These are phyloP conservation scores for Sarocladiaceae sp. DNA, from an alignment of 2,329 filamentous ascomycete species.

Conservation along the genomic window DNA sequence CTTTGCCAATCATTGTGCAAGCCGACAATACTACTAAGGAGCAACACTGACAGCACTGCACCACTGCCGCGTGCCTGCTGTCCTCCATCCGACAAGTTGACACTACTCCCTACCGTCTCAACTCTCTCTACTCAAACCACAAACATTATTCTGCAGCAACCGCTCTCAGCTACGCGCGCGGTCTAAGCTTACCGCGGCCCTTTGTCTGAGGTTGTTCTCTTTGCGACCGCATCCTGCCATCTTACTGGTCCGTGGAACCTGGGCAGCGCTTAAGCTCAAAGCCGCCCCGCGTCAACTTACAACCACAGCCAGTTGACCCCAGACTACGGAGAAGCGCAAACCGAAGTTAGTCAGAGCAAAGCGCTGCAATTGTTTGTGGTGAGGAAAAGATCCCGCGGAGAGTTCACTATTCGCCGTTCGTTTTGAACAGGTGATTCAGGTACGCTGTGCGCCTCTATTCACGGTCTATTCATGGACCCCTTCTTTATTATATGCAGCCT, in stretches of 20 bases:
- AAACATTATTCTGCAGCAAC: not conserved
- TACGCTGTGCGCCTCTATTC: constrained; percentile 8
- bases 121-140: not conserved
- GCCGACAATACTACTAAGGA: constrained; percentile 17
- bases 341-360: not conserved
- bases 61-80: not conserved
- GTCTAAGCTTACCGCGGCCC: constrained; percentile 1
- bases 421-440: constrained; percentile 11
- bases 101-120: not conserved
- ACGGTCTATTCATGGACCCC: constrained; percentile 14
- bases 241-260: constrained; percentile 4
- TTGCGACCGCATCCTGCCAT: not conserved
- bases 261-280: constrained; percentile 3
- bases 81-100: constrained; percentile 3
- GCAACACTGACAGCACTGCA: constrained; percentile 10
- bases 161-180: not conserved
- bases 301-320: constrained; percentile 8
- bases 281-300: constrained; percentile 6
- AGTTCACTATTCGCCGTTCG: constrained; percentile 1
- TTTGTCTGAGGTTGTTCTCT: constrained; percentile 8
- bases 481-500: constrained; percentile 8
- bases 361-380: not conserved
- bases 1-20: constrained; percentile 16
- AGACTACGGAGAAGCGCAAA: not conserved
- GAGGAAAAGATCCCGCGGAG: not conserved